These are phyloP conservation scores for Termitomyces sp. DNA, from an alignment of 768 basidiomycete genomes.

Conservation along the genomic window DNA sequence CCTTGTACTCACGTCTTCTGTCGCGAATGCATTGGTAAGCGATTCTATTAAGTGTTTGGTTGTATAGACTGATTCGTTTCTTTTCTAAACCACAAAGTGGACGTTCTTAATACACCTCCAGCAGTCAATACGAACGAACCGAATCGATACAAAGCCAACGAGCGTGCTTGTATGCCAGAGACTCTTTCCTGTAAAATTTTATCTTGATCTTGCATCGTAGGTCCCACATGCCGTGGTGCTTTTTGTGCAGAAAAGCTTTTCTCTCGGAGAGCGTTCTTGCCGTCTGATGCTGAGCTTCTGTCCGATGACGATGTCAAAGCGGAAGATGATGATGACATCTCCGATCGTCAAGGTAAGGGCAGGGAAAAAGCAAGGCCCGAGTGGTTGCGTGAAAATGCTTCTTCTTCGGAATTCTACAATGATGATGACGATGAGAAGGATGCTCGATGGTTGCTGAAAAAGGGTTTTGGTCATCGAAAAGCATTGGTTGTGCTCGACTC, in stretches of 20 bases:
- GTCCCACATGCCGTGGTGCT: conserved; percentile 56
- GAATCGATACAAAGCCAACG: conserved; percentile 29
- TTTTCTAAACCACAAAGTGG: conserved; percentile 20
- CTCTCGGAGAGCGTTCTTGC: conserved; percentile 53
- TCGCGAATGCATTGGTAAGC: conserved; percentile 47
- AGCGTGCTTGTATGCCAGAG: conserved; percentile 43
- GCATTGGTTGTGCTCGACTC: conserved; percentile 36
- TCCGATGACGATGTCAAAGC: conserved; percentile 23
- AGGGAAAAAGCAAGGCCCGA: conserved; percentile 18
- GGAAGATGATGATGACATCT: conserved; percentile 15
- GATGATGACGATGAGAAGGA: conserved; percentile 44
- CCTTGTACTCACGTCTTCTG: conserved; percentile 61
- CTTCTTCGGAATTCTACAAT: conserved; percentile 16
- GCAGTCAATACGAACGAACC: conserved; percentile 29
- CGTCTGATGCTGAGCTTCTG: conserved; percentile 40
- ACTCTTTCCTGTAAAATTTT: neutral
- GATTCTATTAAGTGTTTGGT: neutral
- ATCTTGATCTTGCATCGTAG: conserved; percentile 17
- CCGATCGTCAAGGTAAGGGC: conserved; percentile 11
- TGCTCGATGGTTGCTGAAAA: conserved; percentile 30
- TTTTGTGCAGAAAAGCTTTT: conserved; percentile 47
- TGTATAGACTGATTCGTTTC: neutral
- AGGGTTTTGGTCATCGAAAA: conserved; percentile 29
- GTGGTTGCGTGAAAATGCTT: neutral
- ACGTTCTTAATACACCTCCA: conserved; percentile 35